Base-by-base conservation (phyloP, 2,329 filamentous ascomycete species). In the Diaporthe sp. region DNA sequence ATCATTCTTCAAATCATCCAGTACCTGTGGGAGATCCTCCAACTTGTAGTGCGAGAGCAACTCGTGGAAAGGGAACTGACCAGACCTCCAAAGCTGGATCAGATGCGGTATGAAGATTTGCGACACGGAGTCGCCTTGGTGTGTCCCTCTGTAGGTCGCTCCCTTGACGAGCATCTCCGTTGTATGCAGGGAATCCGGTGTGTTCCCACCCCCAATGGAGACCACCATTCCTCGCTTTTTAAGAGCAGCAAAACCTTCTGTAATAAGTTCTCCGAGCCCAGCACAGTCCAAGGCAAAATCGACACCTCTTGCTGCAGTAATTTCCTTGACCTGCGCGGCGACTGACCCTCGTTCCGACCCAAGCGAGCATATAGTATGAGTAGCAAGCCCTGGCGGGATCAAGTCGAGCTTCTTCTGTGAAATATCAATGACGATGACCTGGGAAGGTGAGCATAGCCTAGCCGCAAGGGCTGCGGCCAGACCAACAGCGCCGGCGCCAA, bases 261-360 rank as follows among this genome's bases (percentile, higher is more conserved):
- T 69, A 37, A 76, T n/a, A 25, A 76, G 49, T 12, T 44, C 37
- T 22, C 73, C 75, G 31, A 72, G 8, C 3, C 75, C 75, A 28
- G 68, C 75, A 22, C 75, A 76, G 51, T 76, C 75, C 37, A 76
- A 22, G n/a, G 51, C 72, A 39, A 39, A 74, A 44, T 74, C 72
- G 15, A 74, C 37, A 7, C 75, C 75, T 9, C 62, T 44, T 8
- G 7, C 44, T 17, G 4, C 72, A 4, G 67, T 72, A 9, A 61
- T 22, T 8, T 8, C 37, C 13, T 49, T 57, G 5, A 76, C 31
- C 42, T 44, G 72, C 17, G 72, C 34, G 4, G 75, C 75, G 12
- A 74, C 72, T 25, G 22, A 59, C 7, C 70, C 70, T 42, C 28
- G 34, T 28, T 55, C 46, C 17, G 53, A 51, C 4, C 70, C 70